These are phyloP conservation scores for Euphorbia lathyris DNA, from an alignment of 345 rosid species.

Conservation along the genomic window DNA sequence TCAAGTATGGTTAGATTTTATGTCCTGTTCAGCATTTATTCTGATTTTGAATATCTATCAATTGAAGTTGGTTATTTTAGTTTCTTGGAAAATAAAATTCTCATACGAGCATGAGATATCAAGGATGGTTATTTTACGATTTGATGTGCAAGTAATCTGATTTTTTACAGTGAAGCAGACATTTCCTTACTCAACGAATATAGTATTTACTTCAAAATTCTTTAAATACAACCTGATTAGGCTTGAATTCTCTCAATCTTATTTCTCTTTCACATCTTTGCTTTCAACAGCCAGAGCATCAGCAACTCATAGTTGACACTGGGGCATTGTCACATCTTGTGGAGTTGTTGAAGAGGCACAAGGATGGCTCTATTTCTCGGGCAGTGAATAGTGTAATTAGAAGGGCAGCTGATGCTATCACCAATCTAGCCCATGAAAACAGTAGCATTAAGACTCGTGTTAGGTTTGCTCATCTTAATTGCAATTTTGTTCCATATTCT, in stretches of 20 bases:
- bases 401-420: conserved; percentile 98
- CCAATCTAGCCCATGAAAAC: conserved; percentile 97
- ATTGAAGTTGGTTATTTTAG: not conserved
- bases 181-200: too few relatives aligned
- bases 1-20: not conserved
- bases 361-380: conserved; percentile 56
- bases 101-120: not conserved
- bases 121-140: not conserved
- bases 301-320: conserved; percentile 83
- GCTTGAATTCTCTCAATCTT: too few relatives aligned
- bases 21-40: not conserved
- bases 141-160: not conserved
- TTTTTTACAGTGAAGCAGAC: not conserved
- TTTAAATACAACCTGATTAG: not conserved
- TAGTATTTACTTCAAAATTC: not conserved
- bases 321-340: conserved; percentile 90
- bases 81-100: not conserved
- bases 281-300: conserved; percentile 89
- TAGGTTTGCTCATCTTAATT: conserved; percentile 55
- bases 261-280: not conserved
- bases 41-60: not conserved
- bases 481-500: conserved; percentile 13
- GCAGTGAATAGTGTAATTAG: conserved; percentile 85
- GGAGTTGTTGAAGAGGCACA: conserved; percentile 69
- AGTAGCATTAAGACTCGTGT: conserved; percentile 93